Percentiles rank a stretch among this genome's conserved stretches.
Evolutionary conservation across 495 filamentous ascomycete genomes (phyloP).

Genomic region (Neurospora terricola): DNA sequence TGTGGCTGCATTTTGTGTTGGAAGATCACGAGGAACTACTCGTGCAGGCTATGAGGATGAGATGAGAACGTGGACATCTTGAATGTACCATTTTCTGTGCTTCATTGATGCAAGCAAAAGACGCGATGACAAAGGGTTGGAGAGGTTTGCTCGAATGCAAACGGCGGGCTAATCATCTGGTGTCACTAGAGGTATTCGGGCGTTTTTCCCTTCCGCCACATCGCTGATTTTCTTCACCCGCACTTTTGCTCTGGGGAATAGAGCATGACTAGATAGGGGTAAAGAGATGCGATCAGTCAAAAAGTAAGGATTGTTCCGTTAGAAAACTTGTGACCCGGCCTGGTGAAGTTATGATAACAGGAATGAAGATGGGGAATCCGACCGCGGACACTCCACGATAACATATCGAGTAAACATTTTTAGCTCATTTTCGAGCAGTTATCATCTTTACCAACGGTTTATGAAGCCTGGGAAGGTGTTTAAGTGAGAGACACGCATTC

Average conservation of each 20-base stretch:
- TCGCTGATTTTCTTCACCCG: neutral
- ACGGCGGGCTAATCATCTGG: neutral
- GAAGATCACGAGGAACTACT: neutral
- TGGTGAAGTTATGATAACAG: neutral
- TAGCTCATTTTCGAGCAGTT: neutral
- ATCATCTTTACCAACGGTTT: neutral
- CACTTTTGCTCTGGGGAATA: neutral
- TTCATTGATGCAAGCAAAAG: neutral
- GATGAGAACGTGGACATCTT: neutral
- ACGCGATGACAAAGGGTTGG: neutral
- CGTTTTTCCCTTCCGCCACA: neutral
- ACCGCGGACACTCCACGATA: constrained; percentile 2
- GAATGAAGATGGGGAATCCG: neutral
- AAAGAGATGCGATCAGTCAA: neutral
- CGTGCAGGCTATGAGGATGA: neutral
- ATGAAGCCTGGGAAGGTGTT: neutral
- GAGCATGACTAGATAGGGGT: neutral
- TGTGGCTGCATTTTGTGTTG: neutral
- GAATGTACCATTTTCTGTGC: neutral
- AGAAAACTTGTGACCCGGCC: neutral
- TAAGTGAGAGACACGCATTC: neutral
- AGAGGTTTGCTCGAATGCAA: neutral
- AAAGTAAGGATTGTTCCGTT: neutral
- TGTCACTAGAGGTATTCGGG: neutral
- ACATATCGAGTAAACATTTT: neutral